A percentile compares a stretch with the other conserved stretches of the same genome.
Evolutionary conservation across 352 stramenopile species (phyloP).

Genomic region (Globisporangium lucens): DNA sequence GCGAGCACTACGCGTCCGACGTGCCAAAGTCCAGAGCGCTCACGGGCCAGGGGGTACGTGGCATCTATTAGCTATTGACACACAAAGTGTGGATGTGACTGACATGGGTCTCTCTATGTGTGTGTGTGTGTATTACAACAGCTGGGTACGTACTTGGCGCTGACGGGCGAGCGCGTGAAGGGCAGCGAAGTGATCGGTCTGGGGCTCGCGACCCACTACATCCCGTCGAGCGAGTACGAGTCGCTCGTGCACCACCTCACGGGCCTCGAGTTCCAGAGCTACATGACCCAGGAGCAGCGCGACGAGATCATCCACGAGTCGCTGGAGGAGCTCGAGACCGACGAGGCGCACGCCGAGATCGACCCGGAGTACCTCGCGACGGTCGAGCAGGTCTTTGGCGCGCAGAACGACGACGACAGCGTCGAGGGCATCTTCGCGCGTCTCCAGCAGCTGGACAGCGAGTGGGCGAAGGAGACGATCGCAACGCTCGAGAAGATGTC

Average conservation of each 20-base stretch:
- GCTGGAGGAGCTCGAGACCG: slow-evolving; percentile 74
- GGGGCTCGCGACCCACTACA: slow-evolving; percentile 96
- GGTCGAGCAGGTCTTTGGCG: slow-evolving; percentile 77
- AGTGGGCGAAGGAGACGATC: slow-evolving; percentile 81
- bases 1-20: slow-evolving; percentile 69
- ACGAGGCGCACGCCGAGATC: slow-evolving; percentile 82
- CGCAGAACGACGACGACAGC: slow-evolving; percentile 67
- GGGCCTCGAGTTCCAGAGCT: slow-evolving; percentile 61
- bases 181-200: slow-evolving; percentile 89
- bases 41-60: slow-evolving; percentile 63
- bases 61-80: not conserved
- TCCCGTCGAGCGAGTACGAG: slow-evolving; percentile 86
- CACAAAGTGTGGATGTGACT: not conserved
- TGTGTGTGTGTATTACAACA: slow-evolving; percentile 15
- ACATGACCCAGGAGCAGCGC: slow-evolving; percentile 77
- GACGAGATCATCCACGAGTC: slow-evolving; percentile 85
- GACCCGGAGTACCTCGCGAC: slow-evolving; percentile 70
- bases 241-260: slow-evolving; percentile 88
- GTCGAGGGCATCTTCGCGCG: slow-evolving; percentile 72
- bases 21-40: slow-evolving; percentile 70
- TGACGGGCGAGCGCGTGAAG: slow-evolving; percentile 93
- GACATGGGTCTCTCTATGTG: slow-evolving; percentile 10
- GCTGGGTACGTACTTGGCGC: slow-evolving; percentile 93
- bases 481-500: slow-evolving; percentile 88
- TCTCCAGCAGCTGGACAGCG: slow-evolving; percentile 47